Evolutionary conservation across 2,329 filamentous ascomycete species (phyloP), one percentile per base, ranked within the genome.

Genomic region (Sporothrix pseudoabietina): DNA sequence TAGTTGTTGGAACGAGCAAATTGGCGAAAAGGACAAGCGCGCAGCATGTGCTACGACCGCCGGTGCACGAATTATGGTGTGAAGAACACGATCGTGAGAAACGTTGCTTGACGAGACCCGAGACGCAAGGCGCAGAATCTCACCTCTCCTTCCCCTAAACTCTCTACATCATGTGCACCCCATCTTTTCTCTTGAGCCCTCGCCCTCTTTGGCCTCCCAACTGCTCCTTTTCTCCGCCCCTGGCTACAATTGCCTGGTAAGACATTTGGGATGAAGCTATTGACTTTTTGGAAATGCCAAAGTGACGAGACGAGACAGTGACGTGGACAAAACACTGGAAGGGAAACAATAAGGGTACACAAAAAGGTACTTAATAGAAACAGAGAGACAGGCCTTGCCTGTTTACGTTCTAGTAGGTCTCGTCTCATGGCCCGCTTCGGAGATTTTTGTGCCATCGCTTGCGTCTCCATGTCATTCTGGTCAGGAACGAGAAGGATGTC

Each of bases 331-430:
- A 41, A 10, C 32, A n/a, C 10, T 30, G 26, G 22, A 63, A 41
- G 32, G 32, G 32, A 7, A 41, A 22, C 30, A 32, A 22, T 32
- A 30, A 57, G 4, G 54, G 54, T 8, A 26, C 7, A 61, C 16
- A 61, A 9, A 26, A 41, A 8, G 35, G n/a, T 4, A 22, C n/a
- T 4, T 32, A 39, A 19, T 19, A 39, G 32, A 7, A 4, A 35
- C 55, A 35, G 30, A 59, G 55, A 59, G 55, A 19, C 55, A 59
- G 55, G 3, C 30, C 55, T 59, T 59, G 55, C 35, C 55, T 35
- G n/a, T 59, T 59, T 59, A 59, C 30, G 55, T n/a, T 59, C 55
- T 59, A 59, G 55, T 30, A 35, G 30, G 55, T 59, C 55, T 35
- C 9, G 12, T 59, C 12, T 1, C 8, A 26, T 10, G n/a, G 22